phyloP scores from a whole-genome alignment of 495 filamentous ascomycete species.

The Apodospora peruviana region DNA sequence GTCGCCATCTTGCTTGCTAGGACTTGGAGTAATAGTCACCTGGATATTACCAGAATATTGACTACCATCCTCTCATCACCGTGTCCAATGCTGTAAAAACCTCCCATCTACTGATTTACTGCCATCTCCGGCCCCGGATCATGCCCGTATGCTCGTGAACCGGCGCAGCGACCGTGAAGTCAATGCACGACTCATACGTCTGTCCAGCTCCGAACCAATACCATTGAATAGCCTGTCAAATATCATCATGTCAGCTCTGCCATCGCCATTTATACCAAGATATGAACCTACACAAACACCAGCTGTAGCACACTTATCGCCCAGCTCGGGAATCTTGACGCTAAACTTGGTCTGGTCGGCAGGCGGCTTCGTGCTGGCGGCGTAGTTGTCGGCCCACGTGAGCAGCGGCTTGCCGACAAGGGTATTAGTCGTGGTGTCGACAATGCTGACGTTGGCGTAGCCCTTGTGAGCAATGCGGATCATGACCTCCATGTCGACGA shows the following conservation, averaged over 20 bases:
- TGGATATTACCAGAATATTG: no score
- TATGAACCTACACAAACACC: constrained; percentile 51
- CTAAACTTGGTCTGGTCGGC: constrained; percentile 58
- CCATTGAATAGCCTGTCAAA: constrained; percentile 62
- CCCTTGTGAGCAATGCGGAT: constrained; percentile 62
- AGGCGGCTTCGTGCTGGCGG: constrained; percentile 49
- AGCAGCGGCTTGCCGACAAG: constrained; percentile 52
- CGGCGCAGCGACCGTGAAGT: constrained; percentile 50
- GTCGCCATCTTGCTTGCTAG: no score
- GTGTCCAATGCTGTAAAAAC: no score
- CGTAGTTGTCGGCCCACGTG: constrained; percentile 45
- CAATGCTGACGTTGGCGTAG: constrained; percentile 63
- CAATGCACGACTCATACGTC: constrained; percentile 69
- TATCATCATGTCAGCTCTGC: neutral
- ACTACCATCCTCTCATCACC: no score
- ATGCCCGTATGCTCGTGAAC: neutral
- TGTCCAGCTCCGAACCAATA: constrained; percentile 60
- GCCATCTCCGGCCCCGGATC: constrained; percentile 2
- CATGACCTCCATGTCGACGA: constrained; percentile 52
- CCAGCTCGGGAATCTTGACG: constrained; percentile 60
- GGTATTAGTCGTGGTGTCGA: constrained; percentile 55
- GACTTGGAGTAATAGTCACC: no score
- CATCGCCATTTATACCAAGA: neutral
- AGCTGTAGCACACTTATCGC: constrained; percentile 48
- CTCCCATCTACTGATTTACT: no score